Evolutionary conservation across 768 basidiomycete species (phyloP), one percentile per base, ranked within the genome.

Genomic region (Tephrocybe sp.): DNA sequence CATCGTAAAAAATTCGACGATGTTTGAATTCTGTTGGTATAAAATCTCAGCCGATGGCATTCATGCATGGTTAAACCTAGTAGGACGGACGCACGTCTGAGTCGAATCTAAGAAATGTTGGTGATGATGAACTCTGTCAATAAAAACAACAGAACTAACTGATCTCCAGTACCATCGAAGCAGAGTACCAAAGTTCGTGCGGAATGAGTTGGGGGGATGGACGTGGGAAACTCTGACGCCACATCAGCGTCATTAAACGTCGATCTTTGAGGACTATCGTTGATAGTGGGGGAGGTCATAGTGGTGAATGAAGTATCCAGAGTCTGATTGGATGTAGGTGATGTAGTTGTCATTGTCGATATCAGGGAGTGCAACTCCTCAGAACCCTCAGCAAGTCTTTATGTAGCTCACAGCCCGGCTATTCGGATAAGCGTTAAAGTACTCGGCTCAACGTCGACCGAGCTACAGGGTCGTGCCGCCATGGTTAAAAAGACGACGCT

Each of bases 91-190:
- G 26, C 45, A 72, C 72, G 55, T 77, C 73, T n/a, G 68, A 62
- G 54, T 74, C 70, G 53, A 73, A 74, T 45, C 69, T 71, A 48
- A 12, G 1, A 17, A 38, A 28, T 12, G 15, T 23, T 12, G 47
- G 32, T 45, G 17, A 34, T 7, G 21, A 30, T n/a, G 14, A 41
- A 17, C 7, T 2, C 8, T 7, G 2, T 36, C 3, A 28, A 41
- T 26, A 36, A 45, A 12, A 25, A 38, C 23, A 36, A 12, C 14
- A 38, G 38, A 6, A 62, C 62, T 52, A 32, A 71, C 65, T 77
- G 72, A 51, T 78, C 74, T 37, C 76, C 76, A 4, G 78, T 80
- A 3, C 79, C 84, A 64, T 89, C 88, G 59, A 89, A 89, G 62
- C 88, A 88, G 4, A 89, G 69, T 0, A 88, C 77, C 7, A 86